These are phyloP conservation scores for Scortechinia acanthostroma DNA, from an alignment of 2,329 filamentous ascomycete species.

Conservation along the genomic window DNA sequence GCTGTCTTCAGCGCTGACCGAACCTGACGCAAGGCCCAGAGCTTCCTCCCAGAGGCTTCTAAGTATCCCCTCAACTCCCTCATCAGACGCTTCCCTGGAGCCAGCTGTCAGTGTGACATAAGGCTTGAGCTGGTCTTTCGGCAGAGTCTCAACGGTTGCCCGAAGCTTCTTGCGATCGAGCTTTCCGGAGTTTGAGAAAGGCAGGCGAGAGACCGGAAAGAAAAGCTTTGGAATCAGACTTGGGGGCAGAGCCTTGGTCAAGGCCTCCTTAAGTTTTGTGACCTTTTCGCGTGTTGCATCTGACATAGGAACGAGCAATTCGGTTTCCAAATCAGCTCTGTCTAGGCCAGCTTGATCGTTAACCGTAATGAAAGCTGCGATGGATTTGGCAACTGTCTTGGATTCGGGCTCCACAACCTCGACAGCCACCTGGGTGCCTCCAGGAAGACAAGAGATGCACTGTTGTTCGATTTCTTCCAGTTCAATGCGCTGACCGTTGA, in stretches of 20 bases:
- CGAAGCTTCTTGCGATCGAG: conserved; percentile 28
- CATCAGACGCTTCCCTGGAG: conserved; percentile 17
- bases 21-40: conserved; percentile 15
- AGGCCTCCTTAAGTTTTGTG: conserved; percentile 4
- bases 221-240: conserved; percentile 32
- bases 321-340: conserved; percentile 4
- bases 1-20: conserved; percentile 24
- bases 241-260: conserved; percentile 9
- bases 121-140: neutral
- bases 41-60: conserved; percentile 20
- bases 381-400: no score
- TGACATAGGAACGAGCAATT: conserved; percentile 9
- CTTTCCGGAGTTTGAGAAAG: conserved; percentile 33
- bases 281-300: conserved; percentile 6
- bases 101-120: no score
- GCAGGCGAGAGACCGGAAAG: conserved; percentile 29
- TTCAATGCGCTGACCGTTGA: conserved; percentile 60
- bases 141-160: conserved; percentile 9
- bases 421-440: conserved; percentile 28
- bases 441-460: conserved; percentile 23
- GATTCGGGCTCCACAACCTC: conserved; percentile 36
- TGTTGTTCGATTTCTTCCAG: conserved; percentile 39
- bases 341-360: conserved; percentile 9
- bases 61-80: conserved; percentile 18
- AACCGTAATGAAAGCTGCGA: conserved; percentile 19